Conservation (phyloP, 371 early-diverging fungal genomes). For the Zopfochytrium polystomum region DNA sequence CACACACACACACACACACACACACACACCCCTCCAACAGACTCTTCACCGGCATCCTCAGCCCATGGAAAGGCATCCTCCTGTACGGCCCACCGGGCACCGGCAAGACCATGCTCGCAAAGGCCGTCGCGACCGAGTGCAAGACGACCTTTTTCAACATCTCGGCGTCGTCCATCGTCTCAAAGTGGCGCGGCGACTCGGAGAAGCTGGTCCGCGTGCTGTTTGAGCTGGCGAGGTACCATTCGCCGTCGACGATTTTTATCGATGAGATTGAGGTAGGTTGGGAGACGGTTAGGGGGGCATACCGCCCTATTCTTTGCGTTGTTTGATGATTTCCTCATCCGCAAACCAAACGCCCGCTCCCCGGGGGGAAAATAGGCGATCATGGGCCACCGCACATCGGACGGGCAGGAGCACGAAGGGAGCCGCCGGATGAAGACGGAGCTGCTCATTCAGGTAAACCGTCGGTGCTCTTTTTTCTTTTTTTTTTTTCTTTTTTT, state of each 20-base stretch:
- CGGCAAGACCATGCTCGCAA: constrained; percentile 96
- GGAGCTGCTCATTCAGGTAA: constrained; percentile 54
- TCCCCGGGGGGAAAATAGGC: constrained; percentile 22
- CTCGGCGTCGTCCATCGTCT: constrained; percentile 60
- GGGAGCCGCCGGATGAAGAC: constrained; percentile 58
- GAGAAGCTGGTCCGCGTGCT: constrained; percentile 55
- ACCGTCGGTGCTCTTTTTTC: background rate
- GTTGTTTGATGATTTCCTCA: background rate
- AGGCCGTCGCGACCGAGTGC: constrained; percentile 67
- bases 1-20: constrained; percentile 10
- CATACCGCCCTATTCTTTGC: no score
- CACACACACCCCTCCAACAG: no score
- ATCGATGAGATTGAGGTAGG: constrained; percentile 52
- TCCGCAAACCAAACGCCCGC: background rate
- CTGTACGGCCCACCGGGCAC: constrained; percentile 93
- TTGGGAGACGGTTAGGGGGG: no score
- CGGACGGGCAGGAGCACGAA: constrained; percentile 52
- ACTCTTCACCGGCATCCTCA: constrained; percentile 60
- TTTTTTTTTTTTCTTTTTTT: background rate
- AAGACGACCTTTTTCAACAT: constrained; percentile 67
- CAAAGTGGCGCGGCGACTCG: constrained; percentile 67
- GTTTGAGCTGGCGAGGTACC: constrained; percentile 54
- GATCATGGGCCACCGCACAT: constrained; percentile 48
- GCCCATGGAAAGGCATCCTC: constrained; percentile 81
- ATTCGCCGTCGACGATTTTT: constrained; percentile 56